Evolutionary conservation across 306 rosid species (phyloP), one percentile per base, ranked within the genome.

Genomic region (Echinosophora koreensis): DNA sequence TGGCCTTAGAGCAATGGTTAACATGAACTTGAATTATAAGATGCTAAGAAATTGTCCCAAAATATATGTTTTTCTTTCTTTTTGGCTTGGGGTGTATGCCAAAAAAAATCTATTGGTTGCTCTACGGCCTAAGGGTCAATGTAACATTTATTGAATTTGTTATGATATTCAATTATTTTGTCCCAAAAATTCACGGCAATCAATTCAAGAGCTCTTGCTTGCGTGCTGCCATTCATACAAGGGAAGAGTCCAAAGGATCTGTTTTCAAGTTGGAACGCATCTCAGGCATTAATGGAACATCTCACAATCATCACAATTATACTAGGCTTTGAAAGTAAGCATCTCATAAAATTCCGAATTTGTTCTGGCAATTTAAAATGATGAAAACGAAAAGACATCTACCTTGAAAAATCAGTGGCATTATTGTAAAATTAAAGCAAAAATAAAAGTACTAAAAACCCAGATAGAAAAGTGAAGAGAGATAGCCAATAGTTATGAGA

Each of bases 361-460:
- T 13, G 22, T 47, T 54, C 14, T 14, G 8, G n/a, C 62, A 9
- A 35, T 69, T 34, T 47, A 52, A 69, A 69, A 8, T 52, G 47
- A 0, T 42, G 55, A 71, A 71, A 54, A 71, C 3, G 65, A 54
- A 35, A 51, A 71, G 38, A 71, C 50, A 76, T 39, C 58, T 28
- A 66, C 47, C 15, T 8, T 37, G 49, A 55, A 41, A 47, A 16
- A 13, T 35, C 67, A 74, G 83, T 77, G 87, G 76, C 83, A 71
- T 12, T 38, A 49, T 35, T 63, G 85, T 68, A 78, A 85, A 80
- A 61, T 61, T 27, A 11, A 57, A 69, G 80, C 5, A 27, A 67
- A 38, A n/a, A 27, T 30, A 0, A 39, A 38, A 22, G n/a, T 11
- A 5, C 9, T 5, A 2, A 34, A 34, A 4, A 14, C 11, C 34